Evolutionary conservation across 2,329 filamentous ascomycete genomes (phyloP).

Genomic region (Fusarium cyanostomum): DNA sequence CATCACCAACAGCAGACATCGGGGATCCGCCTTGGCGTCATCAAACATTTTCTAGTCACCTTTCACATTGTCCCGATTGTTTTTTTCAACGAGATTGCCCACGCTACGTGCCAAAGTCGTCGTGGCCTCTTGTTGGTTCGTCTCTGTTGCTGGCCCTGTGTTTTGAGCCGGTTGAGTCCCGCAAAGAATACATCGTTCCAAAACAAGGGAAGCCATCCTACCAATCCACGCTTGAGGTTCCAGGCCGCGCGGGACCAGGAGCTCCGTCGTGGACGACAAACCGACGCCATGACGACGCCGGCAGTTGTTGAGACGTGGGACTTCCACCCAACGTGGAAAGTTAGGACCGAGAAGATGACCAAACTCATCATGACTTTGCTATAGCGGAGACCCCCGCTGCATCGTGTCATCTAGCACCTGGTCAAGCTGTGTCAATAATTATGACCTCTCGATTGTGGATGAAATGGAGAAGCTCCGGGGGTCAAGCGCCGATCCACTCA

Average conservation of each 20-base stretch:
- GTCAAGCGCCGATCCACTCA: not conserved
- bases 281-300: conserved; percentile 28
- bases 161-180: not conserved
- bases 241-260: conserved; percentile 23
- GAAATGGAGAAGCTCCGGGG: not conserved
- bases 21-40: conserved; percentile 37
- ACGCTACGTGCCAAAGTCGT: conserved; percentile 10
- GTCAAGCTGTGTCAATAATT: not conserved
- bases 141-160: not conserved
- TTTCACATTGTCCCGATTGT: conserved; percentile 17
- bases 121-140: conserved; percentile 20
- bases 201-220: not conserved
- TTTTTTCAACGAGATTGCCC: conserved; percentile 12
- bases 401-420: not conserved
- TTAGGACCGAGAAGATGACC: not conserved
- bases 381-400: conserved; percentile 5
- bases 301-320: conserved; percentile 19
- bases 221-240: conserved; percentile 11
- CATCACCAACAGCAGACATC: conserved; percentile 19
- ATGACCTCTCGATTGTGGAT: not conserved
- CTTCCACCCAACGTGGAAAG: not conserved
- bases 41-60: conserved; percentile 31
- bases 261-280: conserved; percentile 4
- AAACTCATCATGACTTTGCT: not conserved
- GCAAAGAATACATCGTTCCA: not conserved